These are phyloP conservation scores for Paxillus rubicundulus DNA, from an alignment of 768 basidiomycete genomes.

Conservation along the genomic window DNA sequence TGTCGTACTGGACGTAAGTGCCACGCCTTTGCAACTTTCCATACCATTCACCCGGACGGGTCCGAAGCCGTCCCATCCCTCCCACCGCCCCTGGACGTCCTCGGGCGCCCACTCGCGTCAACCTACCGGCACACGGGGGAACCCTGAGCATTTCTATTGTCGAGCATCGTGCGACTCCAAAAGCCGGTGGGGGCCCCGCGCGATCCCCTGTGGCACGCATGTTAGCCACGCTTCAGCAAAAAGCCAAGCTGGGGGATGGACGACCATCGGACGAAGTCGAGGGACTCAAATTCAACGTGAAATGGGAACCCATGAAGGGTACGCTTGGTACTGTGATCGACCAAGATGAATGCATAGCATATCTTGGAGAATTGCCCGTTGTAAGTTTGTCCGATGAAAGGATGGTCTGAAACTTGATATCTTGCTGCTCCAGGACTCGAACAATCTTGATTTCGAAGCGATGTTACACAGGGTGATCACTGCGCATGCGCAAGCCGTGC, in stretches of 20 bases:
- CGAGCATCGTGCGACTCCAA: slow-evolving; percentile 43
- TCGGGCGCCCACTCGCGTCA: slow-evolving; percentile 30
- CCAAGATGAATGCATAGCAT: slow-evolving; percentile 43
- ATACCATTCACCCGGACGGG: slow-evolving; percentile 1
- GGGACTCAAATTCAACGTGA: slow-evolving; percentile 61
- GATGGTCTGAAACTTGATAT: background rate
- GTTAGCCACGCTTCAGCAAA: slow-evolving; percentile 61
- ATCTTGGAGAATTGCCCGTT: slow-evolving; percentile 45
- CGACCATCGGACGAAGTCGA: slow-evolving; percentile 77
- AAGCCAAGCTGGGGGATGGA: slow-evolving; percentile 52
- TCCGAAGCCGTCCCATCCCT: slow-evolving; percentile 39
- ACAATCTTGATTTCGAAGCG: slow-evolving; percentile 71
- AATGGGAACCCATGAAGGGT: slow-evolving; percentile 72
- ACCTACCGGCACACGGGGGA: slow-evolving; percentile 65
- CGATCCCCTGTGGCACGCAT: slow-evolving; percentile 53
- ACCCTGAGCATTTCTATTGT: slow-evolving; percentile 70
- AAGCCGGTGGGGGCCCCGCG: slow-evolving; percentile 43
- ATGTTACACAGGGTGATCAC: slow-evolving; percentile 62
- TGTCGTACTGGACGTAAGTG: slow-evolving; percentile 87
- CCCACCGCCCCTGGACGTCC: slow-evolving; percentile 29
- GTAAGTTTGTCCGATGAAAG: slow-evolving; percentile 42
- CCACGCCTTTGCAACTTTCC: slow-evolving; percentile 9
- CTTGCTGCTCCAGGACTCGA: slow-evolving; percentile 46
- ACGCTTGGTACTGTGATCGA: slow-evolving; percentile 62
- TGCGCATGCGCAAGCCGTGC: slow-evolving; percentile 61